Conservation (phyloP, 1,284 basidiomycete genomes). For the Anthracocystis panici-leucophaei region DNA sequence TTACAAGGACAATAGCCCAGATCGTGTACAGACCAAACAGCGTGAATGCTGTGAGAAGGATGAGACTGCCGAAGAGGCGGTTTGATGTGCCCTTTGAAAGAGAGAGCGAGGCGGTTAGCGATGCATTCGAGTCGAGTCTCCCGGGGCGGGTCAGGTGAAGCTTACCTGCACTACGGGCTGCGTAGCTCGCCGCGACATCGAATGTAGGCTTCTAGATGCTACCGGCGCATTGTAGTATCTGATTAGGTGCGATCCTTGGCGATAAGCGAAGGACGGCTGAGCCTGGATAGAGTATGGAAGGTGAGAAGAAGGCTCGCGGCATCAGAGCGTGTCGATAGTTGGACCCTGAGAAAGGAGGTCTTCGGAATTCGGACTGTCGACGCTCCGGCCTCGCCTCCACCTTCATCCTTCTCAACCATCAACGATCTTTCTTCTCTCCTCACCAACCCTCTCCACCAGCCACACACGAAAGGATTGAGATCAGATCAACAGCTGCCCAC, state of each 20-base stretch:
- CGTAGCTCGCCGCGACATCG: conserved; percentile 8
- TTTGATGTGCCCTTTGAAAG: conserved; percentile 20
- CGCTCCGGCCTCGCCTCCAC: conserved; percentile 8
- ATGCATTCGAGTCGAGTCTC: not conserved
- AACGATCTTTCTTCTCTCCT: not conserved
- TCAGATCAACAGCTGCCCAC: not conserved
- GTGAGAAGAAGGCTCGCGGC: not conserved
- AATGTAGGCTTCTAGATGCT: not conserved
- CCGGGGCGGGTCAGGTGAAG: not conserved
- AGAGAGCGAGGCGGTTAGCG: not conserved
- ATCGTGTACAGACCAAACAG: conserved; percentile 31
- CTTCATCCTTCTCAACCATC: not conserved
- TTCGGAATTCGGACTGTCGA: conserved; percentile 15
- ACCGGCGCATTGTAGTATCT: not conserved
- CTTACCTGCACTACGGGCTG: conserved; percentile 13
- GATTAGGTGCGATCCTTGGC: not conserved
- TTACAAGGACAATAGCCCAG: conserved; percentile 43
- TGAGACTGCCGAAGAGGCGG: conserved; percentile 18
- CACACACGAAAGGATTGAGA: not conserved
- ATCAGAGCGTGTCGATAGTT: not conserved
- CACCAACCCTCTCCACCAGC: not conserved
- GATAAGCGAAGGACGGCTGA: not conserved
- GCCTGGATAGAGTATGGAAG: not conserved
- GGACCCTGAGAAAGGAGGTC: conserved; percentile 8
- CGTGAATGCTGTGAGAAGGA: conserved; percentile 16